These are phyloP conservation scores for Penicillium sp. DNA, from an alignment of 2,329 filamentous ascomycete genomes.

Conservation along the genomic window DNA sequence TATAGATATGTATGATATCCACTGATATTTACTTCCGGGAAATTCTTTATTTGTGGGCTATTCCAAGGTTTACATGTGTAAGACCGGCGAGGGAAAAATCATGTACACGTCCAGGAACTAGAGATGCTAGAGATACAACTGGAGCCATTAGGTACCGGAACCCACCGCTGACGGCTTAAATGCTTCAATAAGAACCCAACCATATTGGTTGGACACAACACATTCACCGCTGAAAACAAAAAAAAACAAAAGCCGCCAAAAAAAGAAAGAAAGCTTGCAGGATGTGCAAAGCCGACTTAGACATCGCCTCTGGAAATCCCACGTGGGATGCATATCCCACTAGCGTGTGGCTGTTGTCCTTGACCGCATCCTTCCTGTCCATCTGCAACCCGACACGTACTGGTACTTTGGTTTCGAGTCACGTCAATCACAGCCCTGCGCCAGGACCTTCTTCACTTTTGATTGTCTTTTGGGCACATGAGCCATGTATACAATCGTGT, in stretches of 20 bases:
- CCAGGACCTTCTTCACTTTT: neutral
- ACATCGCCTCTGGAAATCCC: constrained; percentile 13
- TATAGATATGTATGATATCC: constrained; percentile 2
- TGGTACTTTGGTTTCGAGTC: neutral
- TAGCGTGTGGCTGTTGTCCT: constrained; percentile 11
- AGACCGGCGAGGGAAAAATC: no score
- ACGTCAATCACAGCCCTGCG: neutral
- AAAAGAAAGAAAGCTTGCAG: constrained; percentile 1
- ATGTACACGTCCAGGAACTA: neutral
- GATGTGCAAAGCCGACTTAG: constrained; percentile 1
- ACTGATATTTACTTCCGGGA: neutral
- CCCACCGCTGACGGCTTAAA: neutral
- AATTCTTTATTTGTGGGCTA: no score
- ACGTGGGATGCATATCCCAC: constrained; percentile 17
- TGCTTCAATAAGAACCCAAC: neutral
- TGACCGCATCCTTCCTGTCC: constrained; percentile 8
- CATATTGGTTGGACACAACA: neutral
- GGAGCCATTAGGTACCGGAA: no score
- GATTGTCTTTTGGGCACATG: neutral
- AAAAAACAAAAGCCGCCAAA: neutral
- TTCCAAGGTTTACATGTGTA: no score
- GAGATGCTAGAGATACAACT: neutral
- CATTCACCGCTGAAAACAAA: constrained; percentile 16
- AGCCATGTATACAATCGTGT: neutral
- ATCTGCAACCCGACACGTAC: constrained; percentile 7